Conservation (phyloP, 164 flowering plant genomes). For the Cinnamomum micranthum region DNA sequence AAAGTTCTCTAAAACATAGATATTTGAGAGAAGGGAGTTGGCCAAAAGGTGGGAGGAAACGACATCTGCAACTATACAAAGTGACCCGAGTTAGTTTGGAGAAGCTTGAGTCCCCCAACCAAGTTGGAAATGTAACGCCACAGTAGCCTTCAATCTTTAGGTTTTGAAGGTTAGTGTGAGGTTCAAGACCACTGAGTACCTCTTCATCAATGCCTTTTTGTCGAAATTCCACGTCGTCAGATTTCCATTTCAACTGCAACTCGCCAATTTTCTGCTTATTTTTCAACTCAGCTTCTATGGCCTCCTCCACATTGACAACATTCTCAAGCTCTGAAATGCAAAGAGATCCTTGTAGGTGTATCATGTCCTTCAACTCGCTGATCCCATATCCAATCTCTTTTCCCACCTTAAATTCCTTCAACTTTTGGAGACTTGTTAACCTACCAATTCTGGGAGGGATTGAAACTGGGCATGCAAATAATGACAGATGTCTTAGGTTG, state of each 20-base stretch:
- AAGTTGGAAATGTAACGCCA: background rate
- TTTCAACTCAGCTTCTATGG: constrained; percentile 5
- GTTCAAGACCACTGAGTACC: constrained; percentile 10
- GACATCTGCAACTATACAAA: background rate
- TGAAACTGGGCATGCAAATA: no score
- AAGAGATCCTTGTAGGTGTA: constrained; percentile 6
- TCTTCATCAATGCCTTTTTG: background rate
- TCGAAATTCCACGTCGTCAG: no score
- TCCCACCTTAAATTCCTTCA: background rate
- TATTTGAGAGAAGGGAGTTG: constrained; percentile 1
- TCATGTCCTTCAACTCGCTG: constrained; percentile 5
- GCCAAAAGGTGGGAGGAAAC: constrained; percentile 4
- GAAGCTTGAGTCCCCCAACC: constrained; percentile 2
- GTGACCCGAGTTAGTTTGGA: background rate
- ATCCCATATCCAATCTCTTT: constrained; percentile 1
- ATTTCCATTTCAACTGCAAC: constrained; percentile 13
- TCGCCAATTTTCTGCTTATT: constrained; percentile 3
- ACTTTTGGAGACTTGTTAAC: no score
- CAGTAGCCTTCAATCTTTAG: background rate
- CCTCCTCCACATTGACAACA: background rate
- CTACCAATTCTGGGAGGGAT: no score
- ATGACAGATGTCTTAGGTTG: background rate
- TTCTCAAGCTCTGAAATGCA: constrained; percentile 11
- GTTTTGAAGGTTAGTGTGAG: background rate
- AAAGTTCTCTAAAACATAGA: background rate